Evolutionary conservation across 805 yeast species (phyloP).

Genomic region (Peterozyma xylosa): DNA sequence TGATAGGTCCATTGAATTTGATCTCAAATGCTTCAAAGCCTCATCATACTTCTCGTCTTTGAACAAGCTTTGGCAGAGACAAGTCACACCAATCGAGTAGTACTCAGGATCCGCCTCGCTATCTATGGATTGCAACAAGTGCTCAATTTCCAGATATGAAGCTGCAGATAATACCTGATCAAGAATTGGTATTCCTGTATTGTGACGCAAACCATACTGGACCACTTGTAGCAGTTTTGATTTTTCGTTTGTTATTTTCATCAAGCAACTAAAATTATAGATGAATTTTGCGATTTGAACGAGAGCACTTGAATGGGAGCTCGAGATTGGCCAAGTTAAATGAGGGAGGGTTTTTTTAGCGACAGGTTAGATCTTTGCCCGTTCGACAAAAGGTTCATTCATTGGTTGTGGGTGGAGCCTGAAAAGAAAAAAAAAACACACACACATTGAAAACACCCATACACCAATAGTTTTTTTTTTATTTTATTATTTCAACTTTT

Average conservation of each 20-base stretch:
- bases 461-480: too few species aligned
- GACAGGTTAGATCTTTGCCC: too few species aligned
- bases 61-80: background rate
- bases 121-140: background rate
- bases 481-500: too few species aligned
- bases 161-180: background rate
- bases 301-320: too few species aligned
- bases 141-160: background rate
- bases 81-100: background rate
- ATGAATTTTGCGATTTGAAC: too few species aligned
- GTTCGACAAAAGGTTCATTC: too few species aligned
- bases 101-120: background rate
- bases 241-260: constrained; percentile 1
- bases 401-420: too few species aligned
- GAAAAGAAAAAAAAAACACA: too few species aligned
- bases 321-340: too few species aligned
- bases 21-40: background rate
- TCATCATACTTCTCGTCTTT: background rate
- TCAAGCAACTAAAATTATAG: background rate
- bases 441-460: too few species aligned
- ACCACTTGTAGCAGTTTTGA: background rate
- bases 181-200: background rate
- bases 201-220: background rate
- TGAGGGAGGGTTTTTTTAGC: too few species aligned
- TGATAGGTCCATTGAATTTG: background rate